A percentile compares a stretch with the other conserved stretches of the same genome.
These are phyloP conservation scores for Garcileccinum viscosum DNA, from an alignment of 1,284 basidiomycete genomes.

Conservation along the genomic window DNA sequence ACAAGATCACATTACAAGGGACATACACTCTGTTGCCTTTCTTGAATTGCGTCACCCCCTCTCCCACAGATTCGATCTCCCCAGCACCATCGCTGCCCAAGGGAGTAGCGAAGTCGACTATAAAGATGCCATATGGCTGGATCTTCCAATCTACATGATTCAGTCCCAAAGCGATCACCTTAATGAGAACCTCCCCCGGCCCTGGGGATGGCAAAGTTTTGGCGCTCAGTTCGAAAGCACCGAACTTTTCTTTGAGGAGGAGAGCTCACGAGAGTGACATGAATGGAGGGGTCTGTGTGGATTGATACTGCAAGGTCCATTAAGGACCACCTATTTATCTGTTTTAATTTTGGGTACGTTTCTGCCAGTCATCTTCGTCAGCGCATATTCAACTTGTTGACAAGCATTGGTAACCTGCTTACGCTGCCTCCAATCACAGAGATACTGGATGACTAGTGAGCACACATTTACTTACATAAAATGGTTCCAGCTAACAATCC, in stretches of 20 bases:
- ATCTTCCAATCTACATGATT: constrained; percentile 47
- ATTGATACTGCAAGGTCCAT: not conserved
- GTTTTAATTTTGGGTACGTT: not conserved
- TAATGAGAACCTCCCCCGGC: constrained; percentile 34
- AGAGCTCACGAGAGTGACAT: constrained; percentile 28
- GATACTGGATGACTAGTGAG: not conserved
- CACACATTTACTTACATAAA: not conserved
- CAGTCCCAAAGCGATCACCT: constrained; percentile 27
- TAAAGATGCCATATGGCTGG: constrained; percentile 32
- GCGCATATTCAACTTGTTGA: not conserved
- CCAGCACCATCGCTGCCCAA: constrained; percentile 58
- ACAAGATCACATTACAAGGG: not conserved
- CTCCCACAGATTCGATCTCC: constrained; percentile 50
- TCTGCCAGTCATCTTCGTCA: not conserved
- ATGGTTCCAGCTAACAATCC: not conserved
- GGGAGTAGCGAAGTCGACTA: constrained; percentile 42
- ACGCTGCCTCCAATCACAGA: not conserved
- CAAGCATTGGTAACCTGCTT: constrained; percentile 4
- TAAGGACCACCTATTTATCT: not conserved
- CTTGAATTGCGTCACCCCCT: constrained; percentile 46
- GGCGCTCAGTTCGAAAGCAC: constrained; percentile 23
- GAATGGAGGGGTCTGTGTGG: not conserved
- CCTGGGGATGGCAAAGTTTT: constrained; percentile 22
- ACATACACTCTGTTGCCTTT: constrained; percentile 57
- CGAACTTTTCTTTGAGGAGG: constrained; percentile 33